Conservation (phyloP, 164 flowering plant species). For the Aristolochia contorta region DNA sequence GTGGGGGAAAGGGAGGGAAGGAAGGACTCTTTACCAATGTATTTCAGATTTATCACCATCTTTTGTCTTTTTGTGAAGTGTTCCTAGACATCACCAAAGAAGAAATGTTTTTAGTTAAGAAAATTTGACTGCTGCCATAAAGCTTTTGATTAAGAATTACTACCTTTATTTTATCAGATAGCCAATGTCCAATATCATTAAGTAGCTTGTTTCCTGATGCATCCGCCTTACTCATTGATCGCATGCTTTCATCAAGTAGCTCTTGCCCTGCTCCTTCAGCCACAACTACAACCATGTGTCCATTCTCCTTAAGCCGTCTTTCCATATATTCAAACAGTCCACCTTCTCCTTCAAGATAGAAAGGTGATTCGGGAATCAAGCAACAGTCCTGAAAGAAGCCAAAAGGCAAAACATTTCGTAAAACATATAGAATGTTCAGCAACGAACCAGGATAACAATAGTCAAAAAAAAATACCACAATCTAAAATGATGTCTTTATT, state of each 20-base stretch:
- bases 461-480: background rate
- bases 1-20: background rate
- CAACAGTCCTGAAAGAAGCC: slow-evolving; percentile 35
- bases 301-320: slow-evolving; percentile 41
- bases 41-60: slow-evolving; percentile 35
- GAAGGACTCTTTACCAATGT: slow-evolving; percentile 28
- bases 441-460: background rate
- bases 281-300: slow-evolving; percentile 53
- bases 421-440: background rate
- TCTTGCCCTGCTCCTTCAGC: slow-evolving; percentile 70
- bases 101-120: background rate
- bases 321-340: slow-evolving; percentile 48
- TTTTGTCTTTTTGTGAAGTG: slow-evolving; percentile 24
- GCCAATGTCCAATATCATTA: slow-evolving; percentile 72
- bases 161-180: slow-evolving; percentile 68
- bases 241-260: slow-evolving; percentile 30
- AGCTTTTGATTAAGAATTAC: background rate
- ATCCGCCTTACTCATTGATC: slow-evolving; percentile 38
- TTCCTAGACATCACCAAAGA: slow-evolving; percentile 20
- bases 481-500: too few relatives aligned
- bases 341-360: slow-evolving; percentile 50
- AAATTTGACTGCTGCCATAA: background rate
- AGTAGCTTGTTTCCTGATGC: slow-evolving; percentile 79
- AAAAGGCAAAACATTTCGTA: background rate
- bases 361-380: slow-evolving; percentile 61